These are phyloP conservation scores for Chloranthus sessilifolius DNA, from an alignment of 164 flowering plant species.

Conservation along the genomic window DNA sequence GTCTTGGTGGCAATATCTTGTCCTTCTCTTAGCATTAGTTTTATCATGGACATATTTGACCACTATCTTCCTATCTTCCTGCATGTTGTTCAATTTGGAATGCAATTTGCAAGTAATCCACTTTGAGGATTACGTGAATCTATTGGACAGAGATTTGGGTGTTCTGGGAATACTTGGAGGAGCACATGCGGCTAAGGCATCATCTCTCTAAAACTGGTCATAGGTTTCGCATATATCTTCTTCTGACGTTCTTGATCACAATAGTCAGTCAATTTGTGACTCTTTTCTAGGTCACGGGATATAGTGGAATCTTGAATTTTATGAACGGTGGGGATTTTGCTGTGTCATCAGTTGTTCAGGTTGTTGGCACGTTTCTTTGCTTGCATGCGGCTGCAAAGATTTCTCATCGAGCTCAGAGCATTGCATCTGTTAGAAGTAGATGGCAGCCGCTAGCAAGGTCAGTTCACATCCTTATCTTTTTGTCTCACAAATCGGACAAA, in stretches of 20 bases:
- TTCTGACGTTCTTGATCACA: constrained; percentile 61
- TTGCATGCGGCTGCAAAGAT: constrained; percentile 81
- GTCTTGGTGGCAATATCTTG: constrained; percentile 55
- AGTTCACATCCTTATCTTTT: too few species aligned
- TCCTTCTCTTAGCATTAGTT: constrained; percentile 38
- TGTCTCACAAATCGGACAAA: too few species aligned
- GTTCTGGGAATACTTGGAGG: constrained; percentile 46
- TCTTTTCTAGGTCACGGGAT: constrained; percentile 63
- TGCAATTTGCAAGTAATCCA: constrained; percentile 89
- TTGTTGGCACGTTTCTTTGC: constrained; percentile 67
- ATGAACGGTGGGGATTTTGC: constrained; percentile 57
- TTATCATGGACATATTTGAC: constrained; percentile 74
- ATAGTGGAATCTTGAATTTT: constrained; percentile 45
- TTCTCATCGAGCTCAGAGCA: constrained; percentile 78
- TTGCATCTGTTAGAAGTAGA: constrained; percentile 66
- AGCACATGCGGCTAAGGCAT: constrained; percentile 61
- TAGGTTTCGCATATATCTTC: constrained; percentile 78
- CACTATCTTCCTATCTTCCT: constrained; percentile 54
- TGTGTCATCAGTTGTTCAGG: constrained; percentile 66
- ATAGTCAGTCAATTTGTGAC: constrained; percentile 64
- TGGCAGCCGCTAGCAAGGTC: too few species aligned
- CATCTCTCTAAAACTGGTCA: constrained; percentile 91
- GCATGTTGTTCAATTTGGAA: constrained; percentile 65
- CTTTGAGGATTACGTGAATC: constrained; percentile 75
- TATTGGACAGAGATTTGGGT: constrained; percentile 62